Evolutionary conservation across 805 yeast species (phyloP).

Genomic region (Wickerhamomyces mucosus): DNA sequence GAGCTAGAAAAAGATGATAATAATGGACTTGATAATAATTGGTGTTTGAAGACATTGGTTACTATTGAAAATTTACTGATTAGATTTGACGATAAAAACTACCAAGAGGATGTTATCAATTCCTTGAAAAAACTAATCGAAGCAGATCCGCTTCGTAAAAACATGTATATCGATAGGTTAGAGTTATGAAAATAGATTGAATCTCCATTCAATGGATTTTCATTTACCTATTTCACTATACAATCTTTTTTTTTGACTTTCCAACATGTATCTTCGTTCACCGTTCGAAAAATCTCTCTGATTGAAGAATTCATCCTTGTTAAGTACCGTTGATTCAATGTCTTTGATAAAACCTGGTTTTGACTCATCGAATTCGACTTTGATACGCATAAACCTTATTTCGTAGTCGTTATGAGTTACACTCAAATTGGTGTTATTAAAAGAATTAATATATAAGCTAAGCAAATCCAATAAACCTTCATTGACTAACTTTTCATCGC

Average conservation of each 20-base stretch:
- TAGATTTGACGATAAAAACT: slow-evolving; percentile 7
- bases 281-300: slow-evolving; percentile 28
- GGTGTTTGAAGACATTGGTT: slow-evolving; percentile 66
- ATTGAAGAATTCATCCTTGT: slow-evolving; percentile 35
- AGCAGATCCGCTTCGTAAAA: slow-evolving; percentile 57
- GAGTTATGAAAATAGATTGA: too few relatives aligned
- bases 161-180: slow-evolving; percentile 49
- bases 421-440: slow-evolving; percentile 40
- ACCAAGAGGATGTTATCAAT: slow-evolving; percentile 22
- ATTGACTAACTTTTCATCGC: slow-evolving; percentile 22
- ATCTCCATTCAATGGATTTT: too few relatives aligned
- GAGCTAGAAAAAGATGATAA: slow-evolving; percentile 61
- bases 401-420: slow-evolving; percentile 26
- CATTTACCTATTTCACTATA: slow-evolving; percentile 23
- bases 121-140: slow-evolving; percentile 35
- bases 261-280: slow-evolving; percentile 44
- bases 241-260: slow-evolving; percentile 38
- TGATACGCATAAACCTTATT: slow-evolving; percentile 29
- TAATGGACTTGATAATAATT: slow-evolving; percentile 47
- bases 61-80: slow-evolving; percentile 29
- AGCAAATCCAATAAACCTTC: slow-evolving; percentile 49
- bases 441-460: slow-evolving; percentile 51
- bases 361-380: slow-evolving; percentile 35
- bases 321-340: slow-evolving; percentile 20
- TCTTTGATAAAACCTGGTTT: slow-evolving; percentile 19